Base-by-base conservation (phyloP, 2,329 filamentous ascomycete species). In the Berkeleyomyces basicola region DNA sequence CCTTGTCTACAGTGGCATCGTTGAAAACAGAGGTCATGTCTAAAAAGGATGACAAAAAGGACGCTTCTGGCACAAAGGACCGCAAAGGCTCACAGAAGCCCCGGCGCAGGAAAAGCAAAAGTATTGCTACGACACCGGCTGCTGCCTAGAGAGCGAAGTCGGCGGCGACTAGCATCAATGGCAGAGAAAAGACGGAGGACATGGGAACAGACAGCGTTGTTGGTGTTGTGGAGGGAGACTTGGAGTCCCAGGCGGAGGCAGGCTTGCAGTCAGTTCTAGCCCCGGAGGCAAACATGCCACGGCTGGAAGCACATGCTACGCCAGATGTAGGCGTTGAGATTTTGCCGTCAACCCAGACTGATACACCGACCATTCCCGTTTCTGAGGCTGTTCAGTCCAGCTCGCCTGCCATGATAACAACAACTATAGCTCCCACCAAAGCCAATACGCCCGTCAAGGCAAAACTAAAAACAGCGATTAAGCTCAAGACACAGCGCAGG, bases 101-200 rank as follows among this genome's bases (percentile, higher is more conserved):
- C 3, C 74, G 73, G 67, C 68, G 72, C 65, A 69, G 72, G 63
- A 76, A 76, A 69, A 74, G 73, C 64, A 75, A 75, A 66, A 65
- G 67, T 14, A 61, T 47, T 44, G 58, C 51, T 43, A 44, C 57
- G 31, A 63, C 61, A 23, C 61, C 53, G 36, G 53, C 53, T 33
- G 57, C 61, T 59, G 53, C 61, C 42, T 59, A 59, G 53, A 63
- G 37, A 31, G 43, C 46, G 43, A 37, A 61, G 59, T 46, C 39
- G 16, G 36, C 6, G 43, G 6, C 9, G 10, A 37, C 36, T 55
- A 55, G 51, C 51, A 55, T 9, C 51, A 55, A 55, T 39, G 51
- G 33, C 51, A n/a, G 37, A 10, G 36, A 16, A 23, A 14, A 58
- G 7, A 23, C 4, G 46, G 53, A n/a, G 53, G 33, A 58, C n/a